Percentiles rank a stretch among this genome's conserved stretches.
These are phyloP conservation scores for Dunaliella primolecta DNA, from an alignment of 139 green algal species.

Conservation along the genomic window DNA sequence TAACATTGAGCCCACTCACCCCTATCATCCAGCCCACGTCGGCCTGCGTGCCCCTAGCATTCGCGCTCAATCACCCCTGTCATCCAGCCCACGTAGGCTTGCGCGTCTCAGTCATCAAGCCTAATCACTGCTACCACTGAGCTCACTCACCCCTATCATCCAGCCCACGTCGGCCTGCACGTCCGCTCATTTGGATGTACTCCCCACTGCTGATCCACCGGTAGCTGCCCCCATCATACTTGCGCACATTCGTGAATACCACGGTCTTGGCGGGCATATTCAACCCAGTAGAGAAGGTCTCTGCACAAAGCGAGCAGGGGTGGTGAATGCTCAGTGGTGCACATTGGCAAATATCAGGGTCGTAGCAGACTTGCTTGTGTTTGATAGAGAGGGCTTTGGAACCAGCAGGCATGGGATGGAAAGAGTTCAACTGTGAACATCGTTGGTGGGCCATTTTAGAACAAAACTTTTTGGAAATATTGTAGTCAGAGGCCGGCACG, in stretches of 20 bases:
- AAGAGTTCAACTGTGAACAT: too few species aligned
- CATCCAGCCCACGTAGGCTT: conserved; percentile 88
- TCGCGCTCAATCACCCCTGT: conserved; percentile 94
- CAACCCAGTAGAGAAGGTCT: conserved; percentile 94
- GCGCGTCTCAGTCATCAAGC: too few species aligned
- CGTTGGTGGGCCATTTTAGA: too few species aligned
- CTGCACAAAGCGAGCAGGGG: conserved; percentile 29
- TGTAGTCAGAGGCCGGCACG: too few species aligned
- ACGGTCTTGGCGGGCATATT: conserved; percentile 97
- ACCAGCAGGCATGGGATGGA: too few species aligned
- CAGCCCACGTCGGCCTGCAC: conserved; percentile 87
- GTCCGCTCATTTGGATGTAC: conserved; percentile 97
- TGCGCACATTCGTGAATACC: conserved; percentile 89
- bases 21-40: conserved; percentile 85
- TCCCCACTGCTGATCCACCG: conserved; percentile 76
- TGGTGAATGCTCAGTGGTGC: too few species aligned
- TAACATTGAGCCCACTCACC: too few species aligned
- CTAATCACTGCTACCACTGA: too few species aligned
- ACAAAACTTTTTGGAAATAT: too few species aligned
- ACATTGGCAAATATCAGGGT: too few species aligned
- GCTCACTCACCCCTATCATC: conserved; percentile 77
- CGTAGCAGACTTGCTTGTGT: too few species aligned
- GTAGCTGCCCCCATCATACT: conserved; percentile 86
- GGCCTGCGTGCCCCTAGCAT: conserved; percentile 91
- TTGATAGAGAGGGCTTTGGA: too few species aligned